Percentiles rank a stretch among this genome's conserved stretches.
These are phyloP conservation scores for Psilocybe azurescens DNA, from an alignment of 768 basidiomycete genomes.

Conservation along the genomic window DNA sequence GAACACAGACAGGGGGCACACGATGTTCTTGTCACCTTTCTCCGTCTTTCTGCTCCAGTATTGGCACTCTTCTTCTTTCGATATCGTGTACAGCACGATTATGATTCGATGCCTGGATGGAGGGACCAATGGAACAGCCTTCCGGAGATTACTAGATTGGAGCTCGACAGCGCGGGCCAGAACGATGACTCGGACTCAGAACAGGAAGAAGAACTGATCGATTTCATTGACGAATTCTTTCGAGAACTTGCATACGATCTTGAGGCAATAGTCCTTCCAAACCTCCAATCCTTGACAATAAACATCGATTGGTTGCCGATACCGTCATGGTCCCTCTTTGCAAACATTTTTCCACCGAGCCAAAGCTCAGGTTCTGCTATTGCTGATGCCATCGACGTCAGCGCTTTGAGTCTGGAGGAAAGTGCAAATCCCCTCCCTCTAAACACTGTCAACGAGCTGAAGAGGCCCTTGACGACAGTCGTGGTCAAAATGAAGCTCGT, in stretches of 20 bases:
- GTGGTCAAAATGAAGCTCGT: background rate
- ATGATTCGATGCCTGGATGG: too few species aligned
- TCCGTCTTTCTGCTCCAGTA: background rate
- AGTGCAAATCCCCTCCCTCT: background rate
- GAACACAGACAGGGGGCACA: background rate
- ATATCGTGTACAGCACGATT: background rate
- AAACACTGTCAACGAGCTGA: background rate
- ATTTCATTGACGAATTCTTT: background rate
- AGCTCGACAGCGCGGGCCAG: background rate
- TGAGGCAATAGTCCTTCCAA: background rate
- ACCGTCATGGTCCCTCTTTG: background rate
- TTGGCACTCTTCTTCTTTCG: background rate
- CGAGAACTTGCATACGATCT: background rate
- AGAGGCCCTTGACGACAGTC: background rate
- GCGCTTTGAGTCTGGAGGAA: background rate
- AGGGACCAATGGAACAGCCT: background rate
- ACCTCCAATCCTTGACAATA: background rate
- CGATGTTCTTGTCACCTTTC: background rate
- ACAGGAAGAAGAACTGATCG: background rate
- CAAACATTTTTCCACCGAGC: background rate
- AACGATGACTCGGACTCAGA: background rate
- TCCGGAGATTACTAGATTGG: background rate
- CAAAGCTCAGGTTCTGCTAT: background rate
- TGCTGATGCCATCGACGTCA: background rate
- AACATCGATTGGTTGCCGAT: background rate